Conservation (phyloP, 768 basidiomycete species). For the Russula compacta region DNA sequence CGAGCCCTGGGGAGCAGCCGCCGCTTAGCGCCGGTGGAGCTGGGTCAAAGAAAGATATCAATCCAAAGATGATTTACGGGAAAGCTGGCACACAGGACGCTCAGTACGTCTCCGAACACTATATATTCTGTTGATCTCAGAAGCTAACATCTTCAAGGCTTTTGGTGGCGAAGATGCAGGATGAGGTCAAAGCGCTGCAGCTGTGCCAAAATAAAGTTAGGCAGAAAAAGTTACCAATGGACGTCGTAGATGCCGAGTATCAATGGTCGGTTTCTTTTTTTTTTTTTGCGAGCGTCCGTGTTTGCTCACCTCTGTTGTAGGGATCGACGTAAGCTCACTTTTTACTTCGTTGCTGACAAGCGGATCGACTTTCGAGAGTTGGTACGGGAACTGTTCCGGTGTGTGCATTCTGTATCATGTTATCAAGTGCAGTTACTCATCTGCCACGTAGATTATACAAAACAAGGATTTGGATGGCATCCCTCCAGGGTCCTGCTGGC, state of each 20-base stretch:
- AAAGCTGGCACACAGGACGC: conserved; percentile 80
- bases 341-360: conserved; percentile 95
- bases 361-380: conserved; percentile 95
- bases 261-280: conserved; percentile 61
- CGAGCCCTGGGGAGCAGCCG: conserved; percentile 37
- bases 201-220: conserved; percentile 87
- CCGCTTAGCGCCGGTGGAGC: conserved; percentile 23
- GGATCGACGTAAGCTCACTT: conserved; percentile 97
- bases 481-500: conserved; percentile 44
- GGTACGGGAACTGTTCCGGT: conserved; percentile 91
- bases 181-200: conserved; percentile 87
- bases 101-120: conserved; percentile 42
- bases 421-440: neutral
- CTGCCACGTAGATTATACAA: conserved; percentile 63
- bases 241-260: conserved; percentile 97
- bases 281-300: neutral
- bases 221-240: conserved; percentile 95
- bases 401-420: conserved; percentile 27
- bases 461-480: conserved; percentile 94
- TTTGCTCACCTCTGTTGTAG: conserved; percentile 30
- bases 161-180: conserved; percentile 73
- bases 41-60: conserved; percentile 78
- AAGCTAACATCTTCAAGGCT: conserved; percentile 36
- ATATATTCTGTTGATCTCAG: neutral
- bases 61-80: conserved; percentile 92